These are phyloP conservation scores for Aspergillus cavernicola DNA, from an alignment of 495 filamentous ascomycete species.

Conservation along the genomic window DNA sequence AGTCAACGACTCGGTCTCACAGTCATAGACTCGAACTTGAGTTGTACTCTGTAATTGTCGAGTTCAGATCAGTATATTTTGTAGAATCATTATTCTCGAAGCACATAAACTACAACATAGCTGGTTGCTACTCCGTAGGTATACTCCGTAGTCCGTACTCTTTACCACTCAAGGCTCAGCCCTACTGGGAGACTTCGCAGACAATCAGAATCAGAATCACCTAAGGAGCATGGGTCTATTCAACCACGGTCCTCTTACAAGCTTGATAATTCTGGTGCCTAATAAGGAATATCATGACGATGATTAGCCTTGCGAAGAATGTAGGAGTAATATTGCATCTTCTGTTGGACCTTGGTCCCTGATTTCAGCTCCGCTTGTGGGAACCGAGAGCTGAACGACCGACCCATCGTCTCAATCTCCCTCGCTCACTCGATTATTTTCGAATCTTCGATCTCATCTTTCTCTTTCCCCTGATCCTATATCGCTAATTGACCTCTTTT, in stretches of 20 bases:
- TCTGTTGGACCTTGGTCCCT: not conserved
- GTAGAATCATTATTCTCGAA: too few species aligned
- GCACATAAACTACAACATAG: too few species aligned
- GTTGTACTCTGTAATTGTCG: too few species aligned
- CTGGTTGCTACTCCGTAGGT: too few species aligned
- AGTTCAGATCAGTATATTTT: not conserved
- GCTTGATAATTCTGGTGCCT: not conserved
- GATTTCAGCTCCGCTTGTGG: slow-evolving; percentile 1
- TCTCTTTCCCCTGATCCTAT: not conserved
- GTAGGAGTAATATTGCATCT: too few species aligned
- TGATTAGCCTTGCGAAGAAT: too few species aligned
- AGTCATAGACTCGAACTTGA: not conserved
- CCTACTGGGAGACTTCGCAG: not conserved
- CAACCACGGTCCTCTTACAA: not conserved
- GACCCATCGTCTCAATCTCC: not conserved
- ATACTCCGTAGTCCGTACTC: not conserved
- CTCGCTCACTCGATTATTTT: not conserved
- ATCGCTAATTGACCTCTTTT: not conserved
- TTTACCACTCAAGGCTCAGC: not conserved
- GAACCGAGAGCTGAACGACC: not conserved
- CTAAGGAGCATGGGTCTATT: not conserved
- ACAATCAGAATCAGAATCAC: not conserved
- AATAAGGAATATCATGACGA: not conserved
- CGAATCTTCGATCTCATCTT: not conserved
- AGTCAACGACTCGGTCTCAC: not conserved